Percentiles rank a stretch among this genome's conserved stretches.
Conservation (phyloP, 768 basidiomycete genomes). For the Boletus bicolor region DNA sequence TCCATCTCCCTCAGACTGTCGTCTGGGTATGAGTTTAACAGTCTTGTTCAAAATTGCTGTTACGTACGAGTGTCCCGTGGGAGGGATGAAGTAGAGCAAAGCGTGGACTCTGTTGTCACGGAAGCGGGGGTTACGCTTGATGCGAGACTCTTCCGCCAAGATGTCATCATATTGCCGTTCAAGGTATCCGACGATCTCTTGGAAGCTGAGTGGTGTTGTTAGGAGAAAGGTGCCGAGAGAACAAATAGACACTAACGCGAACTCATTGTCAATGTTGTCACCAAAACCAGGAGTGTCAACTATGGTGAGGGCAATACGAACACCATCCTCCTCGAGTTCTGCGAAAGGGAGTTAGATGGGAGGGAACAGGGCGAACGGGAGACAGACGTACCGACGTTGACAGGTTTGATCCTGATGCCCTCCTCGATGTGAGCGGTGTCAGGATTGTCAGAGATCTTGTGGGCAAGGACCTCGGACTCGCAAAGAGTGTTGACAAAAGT, state of each 20-base stretch:
- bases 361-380: not conserved
- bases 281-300: conserved; percentile 99
- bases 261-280: conserved; percentile 98
- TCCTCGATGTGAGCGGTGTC: conserved; percentile 92
- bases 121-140: conserved; percentile 99
- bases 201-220: conserved; percentile 58
- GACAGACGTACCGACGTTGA: conserved; percentile 69
- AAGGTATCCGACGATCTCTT: conserved; percentile 94
- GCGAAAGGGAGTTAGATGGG: conserved; percentile 6
- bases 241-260: conserved; percentile 63
- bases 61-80: conserved; percentile 93
- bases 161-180: conserved; percentile 99
- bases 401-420: conserved; percentile 91
- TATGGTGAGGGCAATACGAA: conserved; percentile 95
- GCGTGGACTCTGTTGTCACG: conserved; percentile 97
- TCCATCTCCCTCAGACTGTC: conserved; percentile 94
- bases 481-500: conserved; percentile 99
- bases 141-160: conserved; percentile 95
- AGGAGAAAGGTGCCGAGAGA: conserved; percentile 3
- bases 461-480: conserved; percentile 87
- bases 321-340: conserved; percentile 99
- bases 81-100: conserved; percentile 96
- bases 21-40: not conserved
- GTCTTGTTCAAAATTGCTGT: not conserved
- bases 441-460: conserved; percentile 83